phyloP scores from a whole-genome alignment of 208 protist species.

The Lotmaria passim region DNA sequence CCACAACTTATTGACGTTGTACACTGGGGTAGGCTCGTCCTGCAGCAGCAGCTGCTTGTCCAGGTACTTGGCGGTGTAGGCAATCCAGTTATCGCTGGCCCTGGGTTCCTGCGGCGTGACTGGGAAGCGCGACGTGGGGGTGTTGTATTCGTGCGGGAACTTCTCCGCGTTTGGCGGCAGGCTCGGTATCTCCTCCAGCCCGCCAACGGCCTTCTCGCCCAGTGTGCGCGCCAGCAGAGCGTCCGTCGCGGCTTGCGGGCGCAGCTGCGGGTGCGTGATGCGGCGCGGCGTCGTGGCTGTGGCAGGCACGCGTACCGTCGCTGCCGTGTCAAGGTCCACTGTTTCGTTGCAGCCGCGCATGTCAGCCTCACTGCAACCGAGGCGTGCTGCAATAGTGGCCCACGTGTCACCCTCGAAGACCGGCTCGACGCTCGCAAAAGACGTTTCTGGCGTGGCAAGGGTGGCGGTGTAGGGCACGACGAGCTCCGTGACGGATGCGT shows the following conservation, averaged over 20 bases:
- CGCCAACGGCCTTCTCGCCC: slow-evolving; percentile 50
- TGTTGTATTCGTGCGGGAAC: slow-evolving; percentile 91
- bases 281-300: slow-evolving; percentile 54
- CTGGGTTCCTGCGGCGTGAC: slow-evolving; percentile 54
- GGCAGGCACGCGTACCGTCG: slow-evolving; percentile 51
- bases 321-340: slow-evolving; percentile 15
- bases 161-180: slow-evolving; percentile 69
- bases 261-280: slow-evolving; percentile 73
- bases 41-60: slow-evolving; percentile 76
- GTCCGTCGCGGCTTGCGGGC: slow-evolving; percentile 65
- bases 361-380: slow-evolving; percentile 57
- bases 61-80: slow-evolving; percentile 85
- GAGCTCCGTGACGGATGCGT: slow-evolving; percentile 58
- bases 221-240: slow-evolving; percentile 62
- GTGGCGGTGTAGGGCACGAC: slow-evolving; percentile 66
- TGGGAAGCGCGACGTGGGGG: slow-evolving; percentile 74
- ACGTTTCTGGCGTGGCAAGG: slow-evolving; percentile 28
- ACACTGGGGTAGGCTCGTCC: slow-evolving; percentile 64
- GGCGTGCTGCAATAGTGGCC: slow-evolving; percentile 50
- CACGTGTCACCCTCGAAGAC: slow-evolving; percentile 70
- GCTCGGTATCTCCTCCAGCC: slow-evolving; percentile 47
- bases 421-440: slow-evolving; percentile 64
- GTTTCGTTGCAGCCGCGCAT: slow-evolving; percentile 54
- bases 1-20: slow-evolving; percentile 89
- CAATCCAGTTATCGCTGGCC: slow-evolving; percentile 71